Conservation (phyloP, 441 rosid species). For the Mallotus japonicus region DNA sequence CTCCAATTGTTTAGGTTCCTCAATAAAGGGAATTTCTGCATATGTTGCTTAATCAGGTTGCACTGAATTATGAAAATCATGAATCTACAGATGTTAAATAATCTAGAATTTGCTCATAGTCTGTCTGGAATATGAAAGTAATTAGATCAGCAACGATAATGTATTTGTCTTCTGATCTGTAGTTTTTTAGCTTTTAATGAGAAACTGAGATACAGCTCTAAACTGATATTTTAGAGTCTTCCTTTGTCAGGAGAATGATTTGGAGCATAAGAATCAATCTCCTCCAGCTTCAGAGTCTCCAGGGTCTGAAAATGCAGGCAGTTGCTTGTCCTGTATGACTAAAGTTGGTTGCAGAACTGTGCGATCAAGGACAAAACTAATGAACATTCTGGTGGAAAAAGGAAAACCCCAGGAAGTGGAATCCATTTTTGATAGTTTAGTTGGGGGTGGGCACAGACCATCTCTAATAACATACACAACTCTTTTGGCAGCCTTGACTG, state of each 20-base stretch:
- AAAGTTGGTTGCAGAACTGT: slow-evolving; percentile 53
- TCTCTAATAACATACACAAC: slow-evolving; percentile 80
- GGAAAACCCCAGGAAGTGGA: slow-evolving; percentile 78
- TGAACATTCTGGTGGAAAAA: slow-evolving; percentile 66
- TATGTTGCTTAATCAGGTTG: too few species aligned
- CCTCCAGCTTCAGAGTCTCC: slow-evolving; percentile 17
- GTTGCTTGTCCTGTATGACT: slow-evolving; percentile 21
- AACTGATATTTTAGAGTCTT: background rate
- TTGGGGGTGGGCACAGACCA: slow-evolving; percentile 80
- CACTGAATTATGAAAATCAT: too few species aligned
- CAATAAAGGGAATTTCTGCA: too few species aligned
- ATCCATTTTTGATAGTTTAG: slow-evolving; percentile 56
- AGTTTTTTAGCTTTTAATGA: background rate
- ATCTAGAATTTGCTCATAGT: too few species aligned
- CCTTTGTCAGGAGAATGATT: slow-evolving; percentile 16
- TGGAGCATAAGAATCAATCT: slow-evolving; percentile 11
- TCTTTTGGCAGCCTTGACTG: slow-evolving; percentile 74
- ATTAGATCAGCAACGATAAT: too few species aligned
- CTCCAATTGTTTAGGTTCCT: too few species aligned
- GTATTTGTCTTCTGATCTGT: too few species aligned
- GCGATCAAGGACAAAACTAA: slow-evolving; percentile 77
- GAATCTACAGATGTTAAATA: too few species aligned
- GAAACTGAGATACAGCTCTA: background rate
- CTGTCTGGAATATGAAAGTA: too few species aligned
- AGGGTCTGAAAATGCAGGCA: slow-evolving; percentile 23